Conservation (phyloP, 176 grass and related monocot genomes). For the Carex parvula region DNA sequence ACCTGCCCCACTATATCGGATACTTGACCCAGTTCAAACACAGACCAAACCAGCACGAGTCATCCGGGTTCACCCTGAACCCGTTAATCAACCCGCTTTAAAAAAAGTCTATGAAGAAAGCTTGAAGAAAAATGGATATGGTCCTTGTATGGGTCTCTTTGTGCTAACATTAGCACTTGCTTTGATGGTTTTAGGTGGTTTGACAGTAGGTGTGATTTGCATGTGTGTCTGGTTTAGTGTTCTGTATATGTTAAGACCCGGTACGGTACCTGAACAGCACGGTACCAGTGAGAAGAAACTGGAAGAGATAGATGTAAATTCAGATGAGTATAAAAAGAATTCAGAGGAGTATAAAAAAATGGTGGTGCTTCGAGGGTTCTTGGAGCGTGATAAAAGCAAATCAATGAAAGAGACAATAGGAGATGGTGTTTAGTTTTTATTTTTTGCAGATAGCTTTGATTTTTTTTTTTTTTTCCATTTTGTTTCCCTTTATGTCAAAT, state of each 20-base stretch:
- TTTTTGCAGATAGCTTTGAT: neutral
- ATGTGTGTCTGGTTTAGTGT: constrained; percentile 18
- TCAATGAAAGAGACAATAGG: neutral
- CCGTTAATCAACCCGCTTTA: neutral
- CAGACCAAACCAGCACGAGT: constrained; percentile 4
- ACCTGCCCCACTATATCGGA: neutral
- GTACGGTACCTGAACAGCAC: too few relatives aligned
- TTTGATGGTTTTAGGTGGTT: constrained; percentile 16
- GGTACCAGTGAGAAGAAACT: too few relatives aligned
- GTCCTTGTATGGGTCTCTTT: constrained; percentile 10
- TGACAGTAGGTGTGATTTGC: constrained; percentile 7
- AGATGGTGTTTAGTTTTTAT: neutral
- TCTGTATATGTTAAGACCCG: constrained; percentile 6
- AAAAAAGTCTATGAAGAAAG: neutral
- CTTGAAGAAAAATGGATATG: neutral
- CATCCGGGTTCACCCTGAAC: constrained; percentile 18
- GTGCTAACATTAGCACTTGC: constrained; percentile 19
- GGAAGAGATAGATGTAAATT: constrained; percentile 11
- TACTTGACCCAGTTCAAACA: constrained; percentile 2
- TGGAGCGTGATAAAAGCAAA: constrained; percentile 26
- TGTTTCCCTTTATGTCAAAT: neutral
- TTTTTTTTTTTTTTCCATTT: neutral
- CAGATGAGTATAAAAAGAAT: too few relatives aligned
- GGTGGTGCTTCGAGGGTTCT: constrained; percentile 26
- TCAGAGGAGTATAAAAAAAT: constrained; percentile 20